phyloP scores from a whole-genome alignment of 441 rosid species.

The Euphorbia corollata region DNA sequence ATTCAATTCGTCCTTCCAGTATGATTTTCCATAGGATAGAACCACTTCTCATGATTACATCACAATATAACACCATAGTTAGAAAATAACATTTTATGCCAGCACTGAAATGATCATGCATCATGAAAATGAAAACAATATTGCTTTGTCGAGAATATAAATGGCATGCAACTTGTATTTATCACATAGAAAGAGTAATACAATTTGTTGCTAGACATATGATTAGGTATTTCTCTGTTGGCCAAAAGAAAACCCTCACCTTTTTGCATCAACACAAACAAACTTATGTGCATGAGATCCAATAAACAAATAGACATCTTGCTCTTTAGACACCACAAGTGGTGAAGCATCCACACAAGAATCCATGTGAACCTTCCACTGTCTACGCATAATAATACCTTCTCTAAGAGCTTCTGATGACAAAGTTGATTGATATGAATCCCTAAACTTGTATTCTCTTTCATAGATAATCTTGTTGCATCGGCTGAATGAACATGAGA shows the following conservation, averaged over 20 bases:
- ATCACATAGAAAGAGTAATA: neutral
- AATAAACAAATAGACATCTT: slow-evolving; percentile 58
- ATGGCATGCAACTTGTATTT: neutral
- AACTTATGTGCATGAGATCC: slow-evolving; percentile 85
- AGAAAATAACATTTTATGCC: slow-evolving; percentile 16
- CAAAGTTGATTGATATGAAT: slow-evolving; percentile 28
- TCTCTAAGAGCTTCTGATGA: slow-evolving; percentile 37
- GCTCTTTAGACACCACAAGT: slow-evolving; percentile 51
- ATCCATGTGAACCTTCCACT: slow-evolving; percentile 84
- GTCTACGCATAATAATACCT: slow-evolving; percentile 37
- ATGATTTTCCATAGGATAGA: slow-evolving; percentile 62
- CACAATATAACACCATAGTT: slow-evolving; percentile 6
- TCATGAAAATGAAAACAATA: neutral
- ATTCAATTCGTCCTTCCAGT: slow-evolving; percentile 76
- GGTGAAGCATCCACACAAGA: slow-evolving; percentile 97
- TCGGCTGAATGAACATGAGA: slow-evolving; percentile 57
- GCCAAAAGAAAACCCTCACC: slow-evolving; percentile 36
- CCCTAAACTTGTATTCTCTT: slow-evolving; percentile 21
- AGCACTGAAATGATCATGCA: slow-evolving; percentile 8
- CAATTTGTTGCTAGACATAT: neutral
- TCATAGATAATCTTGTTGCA: slow-evolving; percentile 60
- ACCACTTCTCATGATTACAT: slow-evolving; percentile 45
- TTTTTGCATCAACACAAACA: slow-evolving; percentile 56
- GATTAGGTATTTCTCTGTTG: neutral
- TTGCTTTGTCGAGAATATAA: neutral